Conservation (phyloP, 2,329 filamentous ascomycete genomes). For the Ustulina deusta region DNA sequence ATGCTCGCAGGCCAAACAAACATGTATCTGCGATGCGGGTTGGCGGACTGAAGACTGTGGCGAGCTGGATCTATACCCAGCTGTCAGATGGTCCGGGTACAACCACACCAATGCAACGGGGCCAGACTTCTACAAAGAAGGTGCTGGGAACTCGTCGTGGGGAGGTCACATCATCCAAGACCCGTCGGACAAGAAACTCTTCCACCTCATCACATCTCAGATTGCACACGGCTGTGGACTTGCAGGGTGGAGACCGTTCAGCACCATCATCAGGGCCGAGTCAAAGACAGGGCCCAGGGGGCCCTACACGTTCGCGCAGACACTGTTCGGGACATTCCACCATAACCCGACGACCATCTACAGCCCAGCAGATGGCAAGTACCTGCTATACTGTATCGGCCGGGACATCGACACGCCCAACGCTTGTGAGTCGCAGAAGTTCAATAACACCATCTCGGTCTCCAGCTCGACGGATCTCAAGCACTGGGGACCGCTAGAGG, state of each 20-base stretch:
- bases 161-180: conserved; percentile 61
- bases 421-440: conserved; percentile 46
- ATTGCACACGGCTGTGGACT: conserved; percentile 61
- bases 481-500: conserved; percentile 38
- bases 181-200: conserved; percentile 51
- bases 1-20: conserved; percentile 42
- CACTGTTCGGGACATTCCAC: conserved; percentile 57
- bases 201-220: conserved; percentile 61
- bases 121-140: conserved; percentile 45
- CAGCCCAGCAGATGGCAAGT: conserved; percentile 58
- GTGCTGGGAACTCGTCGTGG: conserved; percentile 59
- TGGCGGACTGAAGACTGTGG: conserved; percentile 60
- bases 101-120: conserved; percentile 56
- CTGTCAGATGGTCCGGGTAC: conserved; percentile 57
- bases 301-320: conserved; percentile 57
- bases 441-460: conserved; percentile 51
- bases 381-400: conserved; percentile 61
- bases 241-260: conserved; percentile 60
- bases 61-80: conserved; percentile 58
- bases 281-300: conserved; percentile 58
- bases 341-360: conserved; percentile 61
- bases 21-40: conserved; percentile 54
- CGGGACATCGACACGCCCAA: conserved; percentile 46
- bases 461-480: conserved; percentile 46
- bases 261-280: conserved; percentile 59